Base-by-base conservation (phyloP, 73 alveolate species). In the Blepharisma stoltei region DNA sequence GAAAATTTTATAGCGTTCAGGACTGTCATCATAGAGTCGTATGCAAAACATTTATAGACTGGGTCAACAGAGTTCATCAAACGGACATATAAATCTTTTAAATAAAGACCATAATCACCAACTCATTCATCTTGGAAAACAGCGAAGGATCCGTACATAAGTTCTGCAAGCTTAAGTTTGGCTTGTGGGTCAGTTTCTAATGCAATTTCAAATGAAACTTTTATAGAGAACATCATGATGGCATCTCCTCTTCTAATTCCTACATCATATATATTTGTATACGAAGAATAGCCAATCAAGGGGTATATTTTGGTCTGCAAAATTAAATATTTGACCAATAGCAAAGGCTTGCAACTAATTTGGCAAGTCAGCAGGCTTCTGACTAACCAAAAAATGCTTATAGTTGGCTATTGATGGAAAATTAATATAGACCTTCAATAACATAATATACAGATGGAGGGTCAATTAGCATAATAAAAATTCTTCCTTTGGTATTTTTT, bases 351-450 rank as follows among this genome's bases (percentile, higher is more conserved):
- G n/a, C n/a, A n/a, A n/a, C n/a, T n/a, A n/a, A n/a, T n/a, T n/a
- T n/a, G n/a, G n/a, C n/a, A n/a, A n/a, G n/a, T n/a, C n/a, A n/a
- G n/a, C n/a, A n/a, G n/a, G n/a, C n/a, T n/a, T n/a, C n/a, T n/a
- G n/a, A n/a, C n/a, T n/a, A n/a, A n/a, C n/a, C n/a, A n/a, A n/a
- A n/a, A n/a, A n/a, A n/a, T n/a, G n/a, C n/a, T n/a, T n/a, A n/a
- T n/a, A n/a, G n/a, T n/a, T n/a, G n/a, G n/a, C n/a, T n/a, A n/a
- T n/a, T n/a, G n/a, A n/a, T n/a, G n/a, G n/a, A n/a, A n/a, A n/a
- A n/a, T n/a, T n/a, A n/a, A n/a, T n/a, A 60, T 1, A 60, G 73
- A 14, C 73, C 73, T 60, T 60, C 73, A 60, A 60, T 32, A 32
- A 32, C 41, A 32, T 32, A 32, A 32, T 1, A 32, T 32, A 32